Evolutionary conservation across 2,329 filamentous ascomycete genomes (phyloP).

Genomic region (Simplicillium aogashimaense): DNA sequence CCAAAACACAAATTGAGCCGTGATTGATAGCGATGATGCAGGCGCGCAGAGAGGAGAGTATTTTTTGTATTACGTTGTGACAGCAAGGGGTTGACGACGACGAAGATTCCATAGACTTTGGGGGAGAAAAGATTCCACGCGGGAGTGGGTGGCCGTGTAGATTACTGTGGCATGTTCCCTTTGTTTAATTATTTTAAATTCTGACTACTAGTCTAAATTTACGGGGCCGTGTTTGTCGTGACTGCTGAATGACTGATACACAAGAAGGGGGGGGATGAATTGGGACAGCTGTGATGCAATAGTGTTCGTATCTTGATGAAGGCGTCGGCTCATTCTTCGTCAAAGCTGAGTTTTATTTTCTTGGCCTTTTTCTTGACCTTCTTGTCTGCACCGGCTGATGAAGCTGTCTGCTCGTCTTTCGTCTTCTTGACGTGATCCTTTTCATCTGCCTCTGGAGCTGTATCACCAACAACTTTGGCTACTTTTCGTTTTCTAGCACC

Average conservation of each 20-base stretch:
- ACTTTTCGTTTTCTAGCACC: slow-evolving; percentile 44
- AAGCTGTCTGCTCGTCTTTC: slow-evolving; percentile 4
- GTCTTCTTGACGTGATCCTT: slow-evolving; percentile 9
- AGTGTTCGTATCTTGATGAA: not conserved
- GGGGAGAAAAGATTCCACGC: slow-evolving; percentile 10
- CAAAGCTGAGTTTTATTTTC: slow-evolving; percentile 61
- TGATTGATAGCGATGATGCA: too few species aligned
- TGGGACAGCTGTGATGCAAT: not conserved
- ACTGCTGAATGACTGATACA: not conserved
- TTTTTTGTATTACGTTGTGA: slow-evolving; percentile 12
- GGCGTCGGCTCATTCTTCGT: slow-evolving; percentile 35
- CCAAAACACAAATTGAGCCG: too few species aligned
- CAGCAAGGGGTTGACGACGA: slow-evolving; percentile 9
- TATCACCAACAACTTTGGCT: slow-evolving; percentile 36
- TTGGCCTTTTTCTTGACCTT: slow-evolving; percentile 43
- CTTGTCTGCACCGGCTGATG: slow-evolving; percentile 9
- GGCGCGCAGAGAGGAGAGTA: too few species aligned
- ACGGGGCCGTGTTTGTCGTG: not conserved
- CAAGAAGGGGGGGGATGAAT: too few species aligned
- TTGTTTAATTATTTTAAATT: slow-evolving; percentile 22
- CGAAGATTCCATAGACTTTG: slow-evolving; percentile 9
- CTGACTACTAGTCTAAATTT: slow-evolving; percentile 8
- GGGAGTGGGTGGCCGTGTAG: slow-evolving; percentile 23
- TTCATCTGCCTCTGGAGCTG: slow-evolving; percentile 11
- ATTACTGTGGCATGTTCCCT: slow-evolving; percentile 26